These are phyloP conservation scores for Catharanthus roseus DNA, from an alignment of 257 asterid genomes.

Conservation along the genomic window DNA sequence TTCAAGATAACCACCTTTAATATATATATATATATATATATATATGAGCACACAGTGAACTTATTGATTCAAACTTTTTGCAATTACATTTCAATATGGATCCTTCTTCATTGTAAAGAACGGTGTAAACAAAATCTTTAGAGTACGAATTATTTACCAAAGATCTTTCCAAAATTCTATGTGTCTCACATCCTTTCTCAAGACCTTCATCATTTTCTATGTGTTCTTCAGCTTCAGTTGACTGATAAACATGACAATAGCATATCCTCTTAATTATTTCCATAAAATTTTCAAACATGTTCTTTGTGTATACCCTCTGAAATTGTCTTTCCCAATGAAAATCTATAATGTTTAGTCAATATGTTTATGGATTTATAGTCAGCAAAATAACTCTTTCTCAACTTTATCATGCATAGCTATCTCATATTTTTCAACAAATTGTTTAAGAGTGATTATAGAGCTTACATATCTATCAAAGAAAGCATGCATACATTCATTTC, in stretches of 20 bases:
- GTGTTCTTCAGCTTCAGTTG: not conserved
- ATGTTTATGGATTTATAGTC: not conserved
- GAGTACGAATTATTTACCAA: too few species aligned
- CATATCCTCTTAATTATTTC: not conserved
- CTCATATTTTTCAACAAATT: not conserved
- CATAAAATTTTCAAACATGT: not conserved
- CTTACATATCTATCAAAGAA: slow-evolving; percentile 1
- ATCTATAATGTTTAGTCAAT: not conserved
- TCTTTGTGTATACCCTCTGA: not conserved
- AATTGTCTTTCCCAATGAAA: not conserved
- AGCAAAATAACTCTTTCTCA: not conserved
- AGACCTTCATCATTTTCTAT: not conserved
- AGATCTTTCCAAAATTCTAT: not conserved
- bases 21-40: too few species aligned
- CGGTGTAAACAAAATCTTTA: not conserved
- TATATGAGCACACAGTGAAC: too few species aligned
- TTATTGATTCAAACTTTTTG: too few species aligned
- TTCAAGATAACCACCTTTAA: too few species aligned
- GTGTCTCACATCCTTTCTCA: not conserved
- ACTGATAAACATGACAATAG: not conserved
- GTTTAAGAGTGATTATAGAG: not conserved
- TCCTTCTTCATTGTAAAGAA: not conserved
- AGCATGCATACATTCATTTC: not conserved
- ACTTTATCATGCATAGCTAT: not conserved
- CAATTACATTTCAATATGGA: not conserved